Evolutionary conservation across 768 basidiomycete species (phyloP).

Genomic region (Dentipellis sp.): DNA sequence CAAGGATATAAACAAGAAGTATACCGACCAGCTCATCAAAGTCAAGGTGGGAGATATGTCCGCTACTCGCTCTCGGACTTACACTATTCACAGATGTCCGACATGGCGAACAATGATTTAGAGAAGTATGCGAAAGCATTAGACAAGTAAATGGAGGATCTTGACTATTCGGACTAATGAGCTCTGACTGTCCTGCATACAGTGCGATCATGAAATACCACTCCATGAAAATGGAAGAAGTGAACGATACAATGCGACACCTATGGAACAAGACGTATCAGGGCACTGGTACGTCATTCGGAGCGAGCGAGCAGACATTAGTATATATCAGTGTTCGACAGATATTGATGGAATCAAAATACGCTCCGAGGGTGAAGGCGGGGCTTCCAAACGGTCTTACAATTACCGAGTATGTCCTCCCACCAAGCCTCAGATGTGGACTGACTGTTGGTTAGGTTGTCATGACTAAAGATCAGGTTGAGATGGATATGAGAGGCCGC

Average conservation of each 20-base stretch:
- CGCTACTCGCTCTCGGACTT: background rate
- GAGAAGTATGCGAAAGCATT: slow-evolving; percentile 98
- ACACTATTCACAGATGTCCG: slow-evolving; percentile 62
- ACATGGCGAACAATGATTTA: slow-evolving; percentile 94
- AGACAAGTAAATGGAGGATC: slow-evolving; percentile 62
- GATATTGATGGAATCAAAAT: slow-evolving; percentile 98
- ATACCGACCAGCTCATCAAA: slow-evolving; percentile 85
- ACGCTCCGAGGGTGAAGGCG: slow-evolving; percentile 87
- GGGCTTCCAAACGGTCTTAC: slow-evolving; percentile 85
- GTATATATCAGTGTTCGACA: slow-evolving; percentile 22
- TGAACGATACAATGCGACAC: slow-evolving; percentile 95
- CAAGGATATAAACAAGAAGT: slow-evolving; percentile 77
- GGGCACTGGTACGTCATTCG: slow-evolving; percentile 66
- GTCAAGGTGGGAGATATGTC: slow-evolving; percentile 63
- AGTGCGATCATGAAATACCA: slow-evolving; percentile 99
- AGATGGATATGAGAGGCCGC: slow-evolving; percentile 99
- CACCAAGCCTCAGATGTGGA: background rate
- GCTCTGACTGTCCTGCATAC: slow-evolving; percentile 7
- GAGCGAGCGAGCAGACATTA: background rate
- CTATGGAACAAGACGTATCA: slow-evolving; percentile 99
- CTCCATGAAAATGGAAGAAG: slow-evolving; percentile 96
- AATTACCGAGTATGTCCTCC: slow-evolving; percentile 71
- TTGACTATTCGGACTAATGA: background rate
- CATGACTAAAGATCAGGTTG: slow-evolving; percentile 98
- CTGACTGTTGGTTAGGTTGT: slow-evolving; percentile 56